Base-by-base conservation (phyloP, 495 filamentous ascomycete genomes). In the Trichodelitschia bisporula region DNA sequence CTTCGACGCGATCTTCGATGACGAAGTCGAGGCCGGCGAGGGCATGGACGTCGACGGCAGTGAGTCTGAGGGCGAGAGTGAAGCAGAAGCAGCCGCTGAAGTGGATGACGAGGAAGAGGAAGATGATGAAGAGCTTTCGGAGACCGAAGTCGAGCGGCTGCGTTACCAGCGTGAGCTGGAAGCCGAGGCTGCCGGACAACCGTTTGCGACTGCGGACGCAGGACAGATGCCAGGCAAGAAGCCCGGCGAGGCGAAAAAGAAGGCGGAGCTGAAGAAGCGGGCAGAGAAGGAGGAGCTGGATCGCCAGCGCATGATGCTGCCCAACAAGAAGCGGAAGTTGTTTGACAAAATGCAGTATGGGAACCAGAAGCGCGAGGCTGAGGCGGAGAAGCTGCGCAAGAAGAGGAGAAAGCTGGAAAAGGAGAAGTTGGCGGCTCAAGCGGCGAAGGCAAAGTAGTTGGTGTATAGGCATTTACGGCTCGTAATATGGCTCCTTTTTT, bases 331-430 rank as follows among this genome's bases (percentile, higher is more conserved):
- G 39, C 32, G 54, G 36, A 58, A 55, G 43, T 28, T 54, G 33
- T 43, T 50, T n/a, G 52, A 55, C 30, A 49, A 53, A 39, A 58
- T 58, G 41, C 38, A 46, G 36, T 49, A 51, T 35, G 41, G 43
- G 26, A 51, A 48, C 32, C 34, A 47, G 21, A 45, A 49, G 41
- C 38, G 41, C 32, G 52, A 58, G 27, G 49, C 43, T 28, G 54
- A 55, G 42, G 44, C 54, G 12, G 49, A 66, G 35, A 59, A 54
- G 52, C 57, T 95, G 49, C 67, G 77, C 34, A 63, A 59, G 23
- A 95, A 95, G 68, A 64, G 77, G 49, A 72, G 84, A 56, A 84
- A 69, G 62, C 41, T 92, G 36, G 83, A 92, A 53, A 80, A 77
- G 55, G 64, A 59, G 40, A 41, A 37, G 21, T n/a, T n/a, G n/a